A percentile compares a stretch with the other conserved stretches of the same genome.
phyloP scores from a whole-genome alignment of 2,329 filamentous ascomycete genomes.

The Paraphaeosphaeria minitans region DNA sequence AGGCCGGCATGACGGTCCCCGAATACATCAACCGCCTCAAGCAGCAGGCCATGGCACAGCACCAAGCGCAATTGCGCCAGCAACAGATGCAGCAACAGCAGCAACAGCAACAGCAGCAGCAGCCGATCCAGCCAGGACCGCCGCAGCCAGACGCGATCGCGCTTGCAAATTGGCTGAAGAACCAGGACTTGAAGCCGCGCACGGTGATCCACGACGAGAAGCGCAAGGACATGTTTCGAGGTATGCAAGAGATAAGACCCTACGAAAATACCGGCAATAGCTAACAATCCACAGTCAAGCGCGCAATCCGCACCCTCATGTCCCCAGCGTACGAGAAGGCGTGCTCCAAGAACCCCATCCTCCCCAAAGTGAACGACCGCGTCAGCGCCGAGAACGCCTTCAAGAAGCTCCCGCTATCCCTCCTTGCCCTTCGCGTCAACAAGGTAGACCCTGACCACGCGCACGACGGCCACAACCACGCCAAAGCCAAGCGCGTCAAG shows the following conservation, averaged over 20 bases:
- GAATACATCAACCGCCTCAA: constrained; percentile 71
- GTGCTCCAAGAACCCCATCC: constrained; percentile 82
- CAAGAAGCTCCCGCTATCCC: constrained; percentile 91
- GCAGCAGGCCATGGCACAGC: constrained; percentile 60
- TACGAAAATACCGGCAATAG: not conserved
- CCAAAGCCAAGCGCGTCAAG: constrained; percentile 81
- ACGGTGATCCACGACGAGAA: constrained; percentile 95
- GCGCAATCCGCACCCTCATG: constrained; percentile 86
- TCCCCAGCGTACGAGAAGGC: constrained; percentile 91
- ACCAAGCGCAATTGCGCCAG: constrained; percentile 51
- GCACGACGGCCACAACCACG: constrained; percentile 63
- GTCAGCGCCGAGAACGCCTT: constrained; percentile 90
- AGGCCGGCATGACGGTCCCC: constrained; percentile 81
- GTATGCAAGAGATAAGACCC: constrained; percentile 52
- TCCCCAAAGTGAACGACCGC: constrained; percentile 87
- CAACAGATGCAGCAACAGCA: constrained; percentile 41
- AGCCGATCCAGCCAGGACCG: constrained; percentile 76
- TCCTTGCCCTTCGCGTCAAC: constrained; percentile 86
- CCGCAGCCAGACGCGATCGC: constrained; percentile 89
- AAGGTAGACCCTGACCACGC: constrained; percentile 81
- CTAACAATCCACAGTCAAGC: constrained; percentile 71
- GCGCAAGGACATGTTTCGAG: constrained; percentile 97
- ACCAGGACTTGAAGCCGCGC: constrained; percentile 83
- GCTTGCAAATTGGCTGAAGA: constrained; percentile 83
- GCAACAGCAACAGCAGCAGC: constrained; percentile 52